These are phyloP conservation scores for Populus davidiana DNA, from an alignment of 345 rosid species.

Conservation along the genomic window DNA sequence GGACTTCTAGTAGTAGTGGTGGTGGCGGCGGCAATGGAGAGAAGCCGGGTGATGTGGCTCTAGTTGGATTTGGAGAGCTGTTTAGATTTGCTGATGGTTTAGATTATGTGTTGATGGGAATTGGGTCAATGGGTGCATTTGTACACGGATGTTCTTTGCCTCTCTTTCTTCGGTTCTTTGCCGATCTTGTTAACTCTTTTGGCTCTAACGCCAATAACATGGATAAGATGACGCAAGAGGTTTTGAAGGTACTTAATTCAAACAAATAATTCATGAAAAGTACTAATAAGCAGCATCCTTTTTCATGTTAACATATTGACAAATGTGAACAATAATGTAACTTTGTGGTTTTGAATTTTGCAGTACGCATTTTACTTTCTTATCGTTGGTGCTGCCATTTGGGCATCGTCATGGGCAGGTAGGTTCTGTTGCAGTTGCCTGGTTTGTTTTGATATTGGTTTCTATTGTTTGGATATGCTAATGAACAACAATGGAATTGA, in stretches of 20 bases:
- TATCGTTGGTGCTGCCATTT: slow-evolving; percentile 96
- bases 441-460: slow-evolving; percentile 1
- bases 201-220: slow-evolving; percentile 87
- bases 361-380: slow-evolving; percentile 98
- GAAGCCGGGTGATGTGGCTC: slow-evolving; percentile 48
- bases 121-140: slow-evolving; percentile 92
- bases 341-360: slow-evolving; percentile 20
- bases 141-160: slow-evolving; percentile 96
- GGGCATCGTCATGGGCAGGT: slow-evolving; percentile 99
- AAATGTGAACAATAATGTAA: not conserved
- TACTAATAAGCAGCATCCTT: not conserved
- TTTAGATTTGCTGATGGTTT: slow-evolving; percentile 96
- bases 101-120: slow-evolving; percentile 89
- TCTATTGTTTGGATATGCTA: slow-evolving; percentile 1
- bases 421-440: slow-evolving; percentile 10
- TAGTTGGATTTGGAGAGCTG: slow-evolving; percentile 72
- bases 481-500: not conserved
- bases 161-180: slow-evolving; percentile 89
- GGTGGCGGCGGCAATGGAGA: slow-evolving; percentile 24
- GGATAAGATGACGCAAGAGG: slow-evolving; percentile 97
- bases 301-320: not conserved
- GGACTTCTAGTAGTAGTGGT: not conserved
- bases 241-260: slow-evolving; percentile 57
- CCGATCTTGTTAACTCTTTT: slow-evolving; percentile 97
- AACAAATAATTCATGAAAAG: not conserved